phyloP scores from a whole-genome alignment of 345 rosid genomes.

The Moricandia moricandioides region DNA sequence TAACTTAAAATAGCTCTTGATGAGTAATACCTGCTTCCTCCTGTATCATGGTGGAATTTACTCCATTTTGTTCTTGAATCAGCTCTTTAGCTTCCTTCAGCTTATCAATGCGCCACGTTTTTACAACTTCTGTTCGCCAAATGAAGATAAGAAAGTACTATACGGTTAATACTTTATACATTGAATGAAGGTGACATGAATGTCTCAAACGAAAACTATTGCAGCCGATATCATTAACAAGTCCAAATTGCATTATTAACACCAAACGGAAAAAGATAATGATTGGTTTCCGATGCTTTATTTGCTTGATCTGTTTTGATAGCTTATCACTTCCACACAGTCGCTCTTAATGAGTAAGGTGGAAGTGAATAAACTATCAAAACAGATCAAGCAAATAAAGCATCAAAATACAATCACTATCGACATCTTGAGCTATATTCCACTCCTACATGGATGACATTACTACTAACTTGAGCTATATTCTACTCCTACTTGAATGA shows the following conservation, averaged over 20 bases:
- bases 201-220: background rate
- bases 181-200: constrained; percentile 1
- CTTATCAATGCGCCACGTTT: constrained; percentile 85
- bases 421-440: background rate
- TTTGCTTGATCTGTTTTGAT: background rate
- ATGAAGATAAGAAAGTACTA: no score
- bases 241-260: background rate
- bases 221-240: background rate
- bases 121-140: constrained; percentile 69
- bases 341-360: background rate
- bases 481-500: background rate
- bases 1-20: background rate
- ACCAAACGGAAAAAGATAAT: background rate
- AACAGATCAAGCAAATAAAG: background rate
- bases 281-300: background rate
- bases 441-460: background rate
- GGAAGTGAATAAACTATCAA: background rate
- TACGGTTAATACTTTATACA: no score
- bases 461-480: background rate
- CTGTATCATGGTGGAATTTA: constrained; percentile 47
- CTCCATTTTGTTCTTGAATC: constrained; percentile 41
- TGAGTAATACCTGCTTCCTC: constrained; percentile 73
- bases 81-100: constrained; percentile 58
- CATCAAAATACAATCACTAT: background rate
- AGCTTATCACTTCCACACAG: background rate